Evolutionary conservation across 1,139 yeast species (phyloP).

Genomic region (Diutina ranongensis): DNA sequence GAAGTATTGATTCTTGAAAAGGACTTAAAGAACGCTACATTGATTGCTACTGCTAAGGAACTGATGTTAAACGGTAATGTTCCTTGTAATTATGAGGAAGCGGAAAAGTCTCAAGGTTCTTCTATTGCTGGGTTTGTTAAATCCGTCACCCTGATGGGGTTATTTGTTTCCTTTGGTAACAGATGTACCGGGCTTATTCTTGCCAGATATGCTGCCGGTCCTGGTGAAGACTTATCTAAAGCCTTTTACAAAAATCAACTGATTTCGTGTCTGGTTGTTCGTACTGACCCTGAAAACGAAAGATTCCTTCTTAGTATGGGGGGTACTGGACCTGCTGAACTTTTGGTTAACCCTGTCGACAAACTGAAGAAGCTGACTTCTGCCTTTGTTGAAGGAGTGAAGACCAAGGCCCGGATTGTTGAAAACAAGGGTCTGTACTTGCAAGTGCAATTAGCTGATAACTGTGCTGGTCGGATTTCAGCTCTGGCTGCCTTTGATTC

Average conservation of each 20-base stretch:
- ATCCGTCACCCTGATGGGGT: slow-evolving; percentile 66
- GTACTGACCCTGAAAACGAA: slow-evolving; percentile 54
- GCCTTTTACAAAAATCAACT: slow-evolving; percentile 57
- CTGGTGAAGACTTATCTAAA: slow-evolving; percentile 43
- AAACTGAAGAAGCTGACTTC: slow-evolving; percentile 29
- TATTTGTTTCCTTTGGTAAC: slow-evolving; percentile 76
- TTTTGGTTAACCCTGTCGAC: slow-evolving; percentile 58
- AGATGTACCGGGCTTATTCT: slow-evolving; percentile 74
- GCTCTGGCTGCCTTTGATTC: slow-evolving; percentile 56
- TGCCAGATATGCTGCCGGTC: slow-evolving; percentile 59
- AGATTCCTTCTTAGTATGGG: slow-evolving; percentile 43
- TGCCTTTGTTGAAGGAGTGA: slow-evolving; percentile 49
- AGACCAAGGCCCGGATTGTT: slow-evolving; percentile 49
- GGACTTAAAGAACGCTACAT: slow-evolving; percentile 46
- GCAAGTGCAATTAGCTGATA: slow-evolving; percentile 67
- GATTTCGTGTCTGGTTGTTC: slow-evolving; percentile 50
- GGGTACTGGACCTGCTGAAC: slow-evolving; percentile 8
- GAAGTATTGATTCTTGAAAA: slow-evolving; percentile 59
- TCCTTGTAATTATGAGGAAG: not conserved
- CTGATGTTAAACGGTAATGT: not conserved
- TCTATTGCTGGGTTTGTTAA: slow-evolving; percentile 62
- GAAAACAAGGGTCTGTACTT: slow-evolving; percentile 66
- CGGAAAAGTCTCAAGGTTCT: slow-evolving; percentile 19
- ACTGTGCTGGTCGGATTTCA: slow-evolving; percentile 72
- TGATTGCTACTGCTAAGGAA: slow-evolving; percentile 53